These are phyloP conservation scores for Diaporthe sp. DNA, from an alignment of 2,329 filamentous ascomycete species.

Conservation along the genomic window DNA sequence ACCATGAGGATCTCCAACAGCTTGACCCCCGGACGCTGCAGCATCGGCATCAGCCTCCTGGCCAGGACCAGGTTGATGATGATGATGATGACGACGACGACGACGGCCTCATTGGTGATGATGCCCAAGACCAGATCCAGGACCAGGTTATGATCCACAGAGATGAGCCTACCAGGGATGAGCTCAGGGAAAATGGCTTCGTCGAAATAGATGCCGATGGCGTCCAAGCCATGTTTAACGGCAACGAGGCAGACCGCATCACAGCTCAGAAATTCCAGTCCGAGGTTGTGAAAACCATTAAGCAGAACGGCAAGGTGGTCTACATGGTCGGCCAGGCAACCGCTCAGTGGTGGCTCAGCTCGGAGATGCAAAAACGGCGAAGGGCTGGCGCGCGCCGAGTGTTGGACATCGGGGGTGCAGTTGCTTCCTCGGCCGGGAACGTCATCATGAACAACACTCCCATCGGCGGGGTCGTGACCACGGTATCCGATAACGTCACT, in stretches of 20 bases:
- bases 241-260: constrained; percentile 31
- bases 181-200: constrained; percentile 19
- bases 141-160: neutral
- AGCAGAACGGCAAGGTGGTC: constrained; percentile 30
- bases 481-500: constrained; percentile 30
- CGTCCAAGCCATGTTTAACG: constrained; percentile 28
- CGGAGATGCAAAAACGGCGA: constrained; percentile 33
- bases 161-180: neutral
- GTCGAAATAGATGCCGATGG: constrained; percentile 32
- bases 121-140: neutral
- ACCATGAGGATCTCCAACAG: constrained; percentile 25
- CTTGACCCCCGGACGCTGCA: constrained; percentile 16
- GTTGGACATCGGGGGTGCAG: constrained; percentile 27
- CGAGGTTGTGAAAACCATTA: constrained; percentile 25
- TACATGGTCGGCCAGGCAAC: constrained; percentile 32
- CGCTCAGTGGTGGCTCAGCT: constrained; percentile 32
- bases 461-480: constrained; percentile 27
- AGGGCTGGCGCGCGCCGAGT: constrained; percentile 25
- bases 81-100: too few species aligned
- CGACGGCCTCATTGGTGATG: neutral
- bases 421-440: constrained; percentile 26
- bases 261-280: constrained; percentile 31
- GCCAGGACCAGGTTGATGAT: neutral
- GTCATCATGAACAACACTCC: constrained; percentile 34
- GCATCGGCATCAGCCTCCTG: constrained; percentile 1